A percentile compares a stretch with the other conserved stretches of the same genome.
Evolutionary conservation across 495 filamentous ascomycete species (phyloP).

Genomic region (Coniosporium apollinis): DNA sequence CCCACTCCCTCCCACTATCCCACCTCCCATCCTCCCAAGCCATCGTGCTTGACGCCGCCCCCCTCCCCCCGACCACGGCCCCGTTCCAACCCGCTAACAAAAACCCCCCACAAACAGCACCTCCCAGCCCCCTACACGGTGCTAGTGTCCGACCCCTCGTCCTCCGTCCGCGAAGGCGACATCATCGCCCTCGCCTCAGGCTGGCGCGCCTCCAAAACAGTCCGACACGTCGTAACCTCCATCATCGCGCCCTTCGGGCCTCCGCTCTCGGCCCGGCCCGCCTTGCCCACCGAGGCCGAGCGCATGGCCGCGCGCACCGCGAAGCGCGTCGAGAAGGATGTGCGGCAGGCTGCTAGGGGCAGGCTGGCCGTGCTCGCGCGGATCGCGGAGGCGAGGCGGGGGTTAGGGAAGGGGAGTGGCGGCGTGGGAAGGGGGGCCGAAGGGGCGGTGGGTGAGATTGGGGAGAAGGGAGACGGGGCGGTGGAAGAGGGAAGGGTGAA

Average conservation of each 20-base stretch:
- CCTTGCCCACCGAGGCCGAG: slow-evolving; percentile 48
- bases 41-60: no score
- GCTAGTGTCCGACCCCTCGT: slow-evolving; percentile 60
- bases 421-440: background rate
- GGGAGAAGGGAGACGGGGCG: background rate
- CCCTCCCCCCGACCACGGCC: background rate
- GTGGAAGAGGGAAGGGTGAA: background rate
- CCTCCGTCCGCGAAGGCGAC: slow-evolving; percentile 60
- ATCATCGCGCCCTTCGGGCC: slow-evolving; percentile 60
- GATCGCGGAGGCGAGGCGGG: background rate
- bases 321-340: slow-evolving; percentile 22
- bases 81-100: background rate
- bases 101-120: slow-evolving; percentile 13
- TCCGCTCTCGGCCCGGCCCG: slow-evolving; percentile 42
- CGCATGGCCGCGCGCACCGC: slow-evolving; percentile 31
- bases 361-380: background rate
- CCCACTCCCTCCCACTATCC: background rate
- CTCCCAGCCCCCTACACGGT: slow-evolving; percentile 19
- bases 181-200: slow-evolving; percentile 57
- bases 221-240: slow-evolving; percentile 59
- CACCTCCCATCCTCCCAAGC: background rate
- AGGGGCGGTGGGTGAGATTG: background rate
- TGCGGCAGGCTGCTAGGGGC: slow-evolving; percentile 11
- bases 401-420: background rate
- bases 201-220: slow-evolving; percentile 42